These are phyloP conservation scores for Diplodia scrobiculata DNA, from an alignment of 2,329 filamentous ascomycete species.

Conservation along the genomic window DNA sequence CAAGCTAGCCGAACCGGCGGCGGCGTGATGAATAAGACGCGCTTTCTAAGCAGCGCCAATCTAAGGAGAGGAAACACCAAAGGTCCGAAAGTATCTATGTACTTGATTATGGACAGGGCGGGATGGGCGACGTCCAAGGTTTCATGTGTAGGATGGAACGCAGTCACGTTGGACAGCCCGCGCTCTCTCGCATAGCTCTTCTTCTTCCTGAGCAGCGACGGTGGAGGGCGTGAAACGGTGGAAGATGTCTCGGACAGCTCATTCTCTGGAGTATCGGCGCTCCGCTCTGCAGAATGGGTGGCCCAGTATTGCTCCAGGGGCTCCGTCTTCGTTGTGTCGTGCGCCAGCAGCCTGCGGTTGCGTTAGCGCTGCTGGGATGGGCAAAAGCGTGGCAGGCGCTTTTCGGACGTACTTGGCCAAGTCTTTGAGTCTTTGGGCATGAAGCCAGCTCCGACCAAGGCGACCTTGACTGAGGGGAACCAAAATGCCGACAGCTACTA, in stretches of 20 bases:
- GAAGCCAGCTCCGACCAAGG: slow-evolving; percentile 84
- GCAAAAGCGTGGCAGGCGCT: background rate
- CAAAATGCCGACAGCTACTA: slow-evolving; percentile 87
- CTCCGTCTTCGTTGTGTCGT: slow-evolving; percentile 63
- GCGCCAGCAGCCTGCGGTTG: slow-evolving; percentile 56
- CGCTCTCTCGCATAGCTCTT: slow-evolving; percentile 37
- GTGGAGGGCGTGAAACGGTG: slow-evolving; percentile 24
- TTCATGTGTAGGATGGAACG: slow-evolving; percentile 62
- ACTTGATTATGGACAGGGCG: slow-evolving; percentile 74
- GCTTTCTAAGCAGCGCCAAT: slow-evolving; percentile 80
- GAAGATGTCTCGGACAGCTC: slow-evolving; percentile 22
- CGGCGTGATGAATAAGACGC: slow-evolving; percentile 83
- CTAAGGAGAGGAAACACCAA: slow-evolving; percentile 89
- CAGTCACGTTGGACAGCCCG: slow-evolving; percentile 56
- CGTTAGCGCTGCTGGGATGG: background rate
- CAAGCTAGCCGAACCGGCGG: slow-evolving; percentile 83
- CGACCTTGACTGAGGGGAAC: slow-evolving; percentile 84
- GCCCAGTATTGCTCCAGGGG: slow-evolving; percentile 82
- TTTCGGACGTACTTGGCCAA: slow-evolving; percentile 64
- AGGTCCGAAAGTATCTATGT: slow-evolving; percentile 84
- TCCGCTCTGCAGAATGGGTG: slow-evolving; percentile 45
- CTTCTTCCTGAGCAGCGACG: slow-evolving; percentile 30
- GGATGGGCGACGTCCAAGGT: slow-evolving; percentile 78
- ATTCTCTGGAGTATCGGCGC: slow-evolving; percentile 2
- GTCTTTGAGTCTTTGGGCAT: slow-evolving; percentile 73